Evolutionary conservation across 2,329 filamentous ascomycete species (phyloP), one percentile per base, ranked within the genome.

Genomic region (Chaetomiaceae sp.): DNA sequence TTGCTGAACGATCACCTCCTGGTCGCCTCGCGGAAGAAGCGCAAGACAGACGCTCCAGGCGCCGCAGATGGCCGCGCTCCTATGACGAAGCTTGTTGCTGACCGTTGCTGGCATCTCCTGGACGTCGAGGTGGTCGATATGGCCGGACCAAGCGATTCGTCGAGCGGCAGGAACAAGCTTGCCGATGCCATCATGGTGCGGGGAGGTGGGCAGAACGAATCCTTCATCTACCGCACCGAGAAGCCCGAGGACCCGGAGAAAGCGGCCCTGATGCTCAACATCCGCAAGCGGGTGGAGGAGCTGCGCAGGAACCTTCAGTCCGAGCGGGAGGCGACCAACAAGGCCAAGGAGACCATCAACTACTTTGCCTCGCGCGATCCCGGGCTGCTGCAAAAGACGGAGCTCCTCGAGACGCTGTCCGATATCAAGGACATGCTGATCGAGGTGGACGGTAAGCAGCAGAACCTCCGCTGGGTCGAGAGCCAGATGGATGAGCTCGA

Each of bases 391-490:
- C 86, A 89, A 63, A 90, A 91, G 67, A 83, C 86, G 0, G 87
- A 92, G 52, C 73, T 93, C 2, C 77, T 95, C 13, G 89, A 93
- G 63, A 86, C 82, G 7, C 70, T 90, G 9, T 89, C 89, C 2
- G 82, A 85, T 55, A 83, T 86, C 61, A 89, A 89, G 64, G 88
- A 95, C 66, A 86, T 96, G 71, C 80, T 96, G 49, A 91, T 99
- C 59, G 93, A 99, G 62, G 89, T 96, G 13, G 93, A 97, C 62
- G 93, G 93, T 43, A 95, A 95, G 63, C 91, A 96, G 67, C 89
- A 97, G 65, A 96, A 93, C 65, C 78, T 99, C 41, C 87, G 92
- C 47, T 96, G 89, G 89, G 89, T 99, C 0, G 93, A 99, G 66
- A 83, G 84, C 46, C 89, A 97, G 69, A 87, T 99, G 67, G 93